Conservation (phyloP, 1,284 basidiomycete genomes). For the Tylopilus sp. region DNA sequence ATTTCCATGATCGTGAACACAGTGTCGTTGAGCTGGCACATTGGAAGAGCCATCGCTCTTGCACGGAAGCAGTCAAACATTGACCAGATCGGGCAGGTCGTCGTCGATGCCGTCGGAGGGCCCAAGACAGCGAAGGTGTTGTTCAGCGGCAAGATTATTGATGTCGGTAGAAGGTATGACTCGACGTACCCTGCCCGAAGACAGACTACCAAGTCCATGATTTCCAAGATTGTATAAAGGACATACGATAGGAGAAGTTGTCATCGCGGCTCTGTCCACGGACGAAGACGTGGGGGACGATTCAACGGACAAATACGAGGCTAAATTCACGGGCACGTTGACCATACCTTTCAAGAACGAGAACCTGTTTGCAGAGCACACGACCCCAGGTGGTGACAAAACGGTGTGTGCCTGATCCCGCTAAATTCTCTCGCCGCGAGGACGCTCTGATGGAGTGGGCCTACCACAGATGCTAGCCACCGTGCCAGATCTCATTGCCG, state of each 20-base stretch:
- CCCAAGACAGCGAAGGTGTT: slow-evolving; percentile 39
- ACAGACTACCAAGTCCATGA: neutral
- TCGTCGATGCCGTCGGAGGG: slow-evolving; percentile 48
- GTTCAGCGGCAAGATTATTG: slow-evolving; percentile 55
- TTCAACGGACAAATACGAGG: slow-evolving; percentile 4
- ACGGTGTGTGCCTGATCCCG: slow-evolving; percentile 12
- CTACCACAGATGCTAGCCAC: slow-evolving; percentile 34
- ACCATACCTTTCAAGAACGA: slow-evolving; percentile 62
- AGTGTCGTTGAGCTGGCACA: slow-evolving; percentile 55
- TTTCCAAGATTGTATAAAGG: slow-evolving; percentile 36
- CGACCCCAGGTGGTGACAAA: slow-evolving; percentile 30
- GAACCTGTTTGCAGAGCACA: slow-evolving; percentile 46
- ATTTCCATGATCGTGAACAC: slow-evolving; percentile 45
- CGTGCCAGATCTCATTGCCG: slow-evolving; percentile 59
- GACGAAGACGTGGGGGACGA: slow-evolving; percentile 25
- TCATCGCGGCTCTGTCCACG: slow-evolving; percentile 36
- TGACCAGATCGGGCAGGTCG: slow-evolving; percentile 44
- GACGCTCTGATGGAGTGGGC: slow-evolving; percentile 6
- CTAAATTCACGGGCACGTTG: slow-evolving; percentile 28
- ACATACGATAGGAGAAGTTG: slow-evolving; percentile 49
- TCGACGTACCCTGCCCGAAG: neutral
- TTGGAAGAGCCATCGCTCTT: slow-evolving; percentile 48
- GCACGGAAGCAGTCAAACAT: slow-evolving; percentile 42
- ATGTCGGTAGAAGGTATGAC: slow-evolving; percentile 43
- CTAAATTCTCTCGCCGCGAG: neutral